Base-by-base conservation (phyloP, 805 yeast species). In the Cyberlindnera mrakii region DNA sequence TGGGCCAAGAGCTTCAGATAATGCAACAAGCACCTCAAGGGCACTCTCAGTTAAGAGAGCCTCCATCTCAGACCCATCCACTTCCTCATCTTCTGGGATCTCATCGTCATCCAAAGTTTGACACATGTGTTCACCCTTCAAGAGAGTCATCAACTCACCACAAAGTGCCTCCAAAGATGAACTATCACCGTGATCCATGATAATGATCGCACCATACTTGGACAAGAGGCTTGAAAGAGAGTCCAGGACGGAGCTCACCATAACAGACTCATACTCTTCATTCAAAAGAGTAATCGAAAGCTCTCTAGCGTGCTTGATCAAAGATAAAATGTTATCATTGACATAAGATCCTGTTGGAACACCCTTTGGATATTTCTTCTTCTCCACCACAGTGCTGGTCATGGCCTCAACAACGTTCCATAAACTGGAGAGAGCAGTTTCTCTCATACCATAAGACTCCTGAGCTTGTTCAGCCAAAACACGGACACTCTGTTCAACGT, bases 401-500 rank as follows among this genome's bases (percentile, higher is more conserved):
- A 85, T 80, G 32, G 95, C 81, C 55, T 75, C 75, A 44, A 80
- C 82, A 54, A 90, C 78, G 58, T 78, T 85, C 95, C 96, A 91
- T 59, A 91, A 68, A 35, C 91, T 76, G 39, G 75, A 69, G 61
- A 91, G 67, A 39, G 96, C 90, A 46, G 93, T 80, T 66, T 85
- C 93, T 62, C 96, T 80, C 71, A 90, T 78, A 58, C 96, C 96
- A 47, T 87, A 89, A 40, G 95, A 88, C 61, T 84, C 90, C 47
- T 80, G 88, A 48, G 82, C 77, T 65, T 86, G 91, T 44, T 80
- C 85, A 39, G 73, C 66, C 51, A 87, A 71, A 17, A 78, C 73
- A 49, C 74, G 72, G 54, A 85, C 66, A 20, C 89, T 74, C 44
- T 79, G 68, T 62, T 86, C 88, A 47, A 88, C 83, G 58, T 80